Conservation (phyloP, 2,329 filamentous ascomycete species). For the Sarocladium oryzae region DNA sequence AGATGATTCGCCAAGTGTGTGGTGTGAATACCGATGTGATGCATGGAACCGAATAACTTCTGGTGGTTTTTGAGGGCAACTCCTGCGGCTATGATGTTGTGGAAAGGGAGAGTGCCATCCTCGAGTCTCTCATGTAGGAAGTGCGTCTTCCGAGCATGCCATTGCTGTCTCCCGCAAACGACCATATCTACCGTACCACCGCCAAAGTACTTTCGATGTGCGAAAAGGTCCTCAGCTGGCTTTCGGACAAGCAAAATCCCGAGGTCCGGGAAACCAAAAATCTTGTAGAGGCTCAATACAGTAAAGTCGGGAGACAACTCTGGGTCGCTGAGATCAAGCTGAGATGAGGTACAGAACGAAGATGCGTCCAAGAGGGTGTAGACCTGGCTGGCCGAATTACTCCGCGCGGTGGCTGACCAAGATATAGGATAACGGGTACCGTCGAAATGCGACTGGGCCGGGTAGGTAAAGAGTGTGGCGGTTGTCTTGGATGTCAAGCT, state of each 20-base stretch:
- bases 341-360: constrained; percentile 69
- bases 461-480: constrained; percentile 65
- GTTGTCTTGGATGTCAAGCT: constrained; percentile 14
- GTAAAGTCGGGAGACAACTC: constrained; percentile 71
- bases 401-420: constrained; percentile 53
- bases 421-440: constrained; percentile 65
- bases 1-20: constrained; percentile 55
- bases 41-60: constrained; percentile 66
- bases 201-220: constrained; percentile 74
- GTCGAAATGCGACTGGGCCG: constrained; percentile 91
- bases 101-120: constrained; percentile 86
- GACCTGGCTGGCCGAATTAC: constrained; percentile 18
- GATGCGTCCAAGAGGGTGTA: constrained; percentile 82
- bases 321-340: constrained; percentile 60
- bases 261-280: constrained; percentile 94
- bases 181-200: constrained; percentile 94
- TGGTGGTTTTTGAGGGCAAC: constrained; percentile 64
- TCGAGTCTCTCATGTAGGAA: constrained; percentile 77
- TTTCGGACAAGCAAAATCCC: constrained; percentile 80
- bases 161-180: constrained; percentile 66
- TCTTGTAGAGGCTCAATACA: constrained; percentile 87
- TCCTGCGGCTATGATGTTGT: constrained; percentile 79
- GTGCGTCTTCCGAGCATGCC: constrained; percentile 71
- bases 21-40: constrained; percentile 64
- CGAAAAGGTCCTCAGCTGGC: constrained; percentile 56